Evolutionary conservation across 2,329 filamentous ascomycete species (phyloP).

Genomic region (Didymella pinodella): DNA sequence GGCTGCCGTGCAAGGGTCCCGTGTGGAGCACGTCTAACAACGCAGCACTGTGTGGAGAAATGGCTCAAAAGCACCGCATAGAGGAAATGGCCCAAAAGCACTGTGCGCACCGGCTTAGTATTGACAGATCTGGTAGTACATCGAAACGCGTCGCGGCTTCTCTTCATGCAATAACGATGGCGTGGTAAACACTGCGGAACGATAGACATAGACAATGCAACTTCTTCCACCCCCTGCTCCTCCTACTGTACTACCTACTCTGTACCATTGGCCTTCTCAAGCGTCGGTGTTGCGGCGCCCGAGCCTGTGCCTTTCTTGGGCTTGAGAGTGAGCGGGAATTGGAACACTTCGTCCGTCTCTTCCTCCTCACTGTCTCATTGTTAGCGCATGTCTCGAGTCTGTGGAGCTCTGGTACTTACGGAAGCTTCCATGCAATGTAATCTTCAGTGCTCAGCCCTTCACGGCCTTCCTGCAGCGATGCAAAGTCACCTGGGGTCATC

Average conservation of each 20-base stretch:
- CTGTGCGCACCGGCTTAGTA: constrained; percentile 14
- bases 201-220: constrained; percentile 17
- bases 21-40: not conserved
- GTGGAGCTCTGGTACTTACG: constrained; percentile 70
- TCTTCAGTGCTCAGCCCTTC: constrained; percentile 96
- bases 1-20: not conserved
- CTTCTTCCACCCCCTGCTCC: not conserved
- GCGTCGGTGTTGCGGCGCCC: constrained; percentile 43
- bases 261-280: constrained; percentile 41
- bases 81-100: not conserved
- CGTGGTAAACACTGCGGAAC: constrained; percentile 10
- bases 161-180: constrained; percentile 18
- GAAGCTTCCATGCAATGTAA: constrained; percentile 97
- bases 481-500: constrained; percentile 99
- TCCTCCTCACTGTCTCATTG: constrained; percentile 71
- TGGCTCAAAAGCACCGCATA: not conserved
- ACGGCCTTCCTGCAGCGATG: constrained; percentile 89
- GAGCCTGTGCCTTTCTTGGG: constrained; percentile 52
- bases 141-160: constrained; percentile 14
- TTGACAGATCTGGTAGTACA: constrained; percentile 26
- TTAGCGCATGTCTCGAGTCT: constrained; percentile 35
- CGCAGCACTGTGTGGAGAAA: not conserved
- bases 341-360: constrained; percentile 84
- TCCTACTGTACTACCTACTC: constrained; percentile 19
- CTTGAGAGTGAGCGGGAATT: constrained; percentile 73